A percentile compares a stretch with the other conserved stretches of the same genome.
These are phyloP conservation scores for Neoboletus brunneissimus DNA, from an alignment of 768 basidiomycete genomes.

Conservation along the genomic window DNA sequence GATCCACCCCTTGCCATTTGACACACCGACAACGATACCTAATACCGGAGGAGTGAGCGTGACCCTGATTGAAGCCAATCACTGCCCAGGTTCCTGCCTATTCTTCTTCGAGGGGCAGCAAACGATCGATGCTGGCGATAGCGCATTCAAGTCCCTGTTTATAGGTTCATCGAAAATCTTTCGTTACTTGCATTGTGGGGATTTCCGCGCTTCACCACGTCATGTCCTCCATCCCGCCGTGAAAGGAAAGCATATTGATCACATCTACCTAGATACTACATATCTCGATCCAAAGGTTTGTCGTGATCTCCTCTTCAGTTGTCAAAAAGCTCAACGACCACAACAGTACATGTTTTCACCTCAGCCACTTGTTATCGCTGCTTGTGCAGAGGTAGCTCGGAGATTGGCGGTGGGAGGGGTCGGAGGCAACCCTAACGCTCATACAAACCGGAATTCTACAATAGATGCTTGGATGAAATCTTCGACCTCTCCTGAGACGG, in stretches of 20 bases:
- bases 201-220: slow-evolving; percentile 84
- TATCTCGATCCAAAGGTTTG: slow-evolving; percentile 83
- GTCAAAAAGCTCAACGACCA: slow-evolving; percentile 2
- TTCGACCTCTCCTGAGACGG: slow-evolving; percentile 17
- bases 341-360: slow-evolving; percentile 89
- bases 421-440: slow-evolving; percentile 25
- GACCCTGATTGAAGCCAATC: slow-evolving; percentile 96
- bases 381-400: slow-evolving; percentile 81
- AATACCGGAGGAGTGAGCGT: slow-evolving; percentile 83
- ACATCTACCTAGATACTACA: slow-evolving; percentile 93
- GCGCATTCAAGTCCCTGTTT: slow-evolving; percentile 62
- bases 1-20: slow-evolving; percentile 85
- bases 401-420: slow-evolving; percentile 47
- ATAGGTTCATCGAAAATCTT: slow-evolving; percentile 71
- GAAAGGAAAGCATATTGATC: slow-evolving; percentile 77
- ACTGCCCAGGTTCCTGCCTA: slow-evolving; percentile 94
- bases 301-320: background rate
- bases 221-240: slow-evolving; percentile 85
- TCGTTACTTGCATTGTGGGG: slow-evolving; percentile 94
- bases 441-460: slow-evolving; percentile 30
- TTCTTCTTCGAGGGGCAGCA: slow-evolving; percentile 94
- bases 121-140: slow-evolving; percentile 86
- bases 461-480: slow-evolving; percentile 54
- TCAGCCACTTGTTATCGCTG: slow-evolving; percentile 89
- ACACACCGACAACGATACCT: slow-evolving; percentile 70